phyloP scores from a whole-genome alignment of 2,329 filamentous ascomycete genomes.

The Albifimbria verrucaria region DNA sequence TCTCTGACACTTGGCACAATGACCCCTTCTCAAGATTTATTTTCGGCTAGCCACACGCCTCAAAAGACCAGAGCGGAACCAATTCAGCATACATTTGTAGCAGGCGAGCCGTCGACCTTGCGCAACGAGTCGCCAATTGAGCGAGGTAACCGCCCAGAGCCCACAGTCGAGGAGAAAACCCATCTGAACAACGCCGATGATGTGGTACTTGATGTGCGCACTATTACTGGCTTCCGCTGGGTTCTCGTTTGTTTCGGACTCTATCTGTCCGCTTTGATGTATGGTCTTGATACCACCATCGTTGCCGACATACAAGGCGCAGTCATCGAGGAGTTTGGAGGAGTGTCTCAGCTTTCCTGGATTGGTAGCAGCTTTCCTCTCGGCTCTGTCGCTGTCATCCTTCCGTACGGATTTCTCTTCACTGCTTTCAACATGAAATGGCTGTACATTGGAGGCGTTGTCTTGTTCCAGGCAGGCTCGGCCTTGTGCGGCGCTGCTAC shows the following conservation, averaged over 20 bases:
- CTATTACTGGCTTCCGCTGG: neutral
- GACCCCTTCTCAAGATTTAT: too few species aligned
- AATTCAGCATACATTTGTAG: too few species aligned
- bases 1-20: too few species aligned
- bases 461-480: neutral
- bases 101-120: too few species aligned
- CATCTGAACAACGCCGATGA: too few species aligned
- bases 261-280: conserved; percentile 26
- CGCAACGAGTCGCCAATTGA: too few species aligned
- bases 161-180: too few species aligned
- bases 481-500: neutral
- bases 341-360: conserved; percentile 38
- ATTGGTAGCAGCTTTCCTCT: conserved; percentile 36
- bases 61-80: too few species aligned
- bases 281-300: conserved; percentile 47
- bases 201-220: too few species aligned
- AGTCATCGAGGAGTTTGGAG: conserved; percentile 33
- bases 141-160: too few species aligned
- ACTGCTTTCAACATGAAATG: conserved; percentile 10
- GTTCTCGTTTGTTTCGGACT: neutral
- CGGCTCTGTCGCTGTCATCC: conserved; percentile 33
- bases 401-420: conserved; percentile 33
- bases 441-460: neutral
- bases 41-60: too few species aligned
- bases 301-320: conserved; percentile 43